Conservation (phyloP, 2,329 filamentous ascomycete genomes). For the Pseudogymnoascus sp. region DNA sequence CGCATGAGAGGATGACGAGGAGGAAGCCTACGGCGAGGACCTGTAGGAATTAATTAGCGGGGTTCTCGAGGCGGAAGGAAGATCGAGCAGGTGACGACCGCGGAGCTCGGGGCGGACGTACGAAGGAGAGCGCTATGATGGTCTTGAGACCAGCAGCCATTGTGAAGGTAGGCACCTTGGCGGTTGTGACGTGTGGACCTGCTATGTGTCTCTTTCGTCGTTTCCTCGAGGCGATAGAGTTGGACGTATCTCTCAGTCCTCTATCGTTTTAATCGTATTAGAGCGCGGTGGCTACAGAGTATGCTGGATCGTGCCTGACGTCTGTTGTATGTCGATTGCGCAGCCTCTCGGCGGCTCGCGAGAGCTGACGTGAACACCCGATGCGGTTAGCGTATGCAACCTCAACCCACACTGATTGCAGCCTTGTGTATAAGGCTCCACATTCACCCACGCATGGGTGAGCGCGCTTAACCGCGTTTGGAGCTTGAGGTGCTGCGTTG, state of each 20-base stretch:
- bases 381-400: neutral
- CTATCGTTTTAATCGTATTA: neutral
- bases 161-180: conserved; percentile 20
- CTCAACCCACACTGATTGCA: neutral
- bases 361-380: conserved; percentile 6
- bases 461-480: conserved; percentile 9
- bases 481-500: conserved; percentile 9
- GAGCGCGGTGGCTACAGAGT: neutral
- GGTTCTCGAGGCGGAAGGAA: neutral
- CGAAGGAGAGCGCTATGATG: conserved; percentile 97
- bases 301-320: conserved; percentile 1
- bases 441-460: neutral
- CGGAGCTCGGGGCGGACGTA: conserved; percentile 33
- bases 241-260: neutral
- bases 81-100: neutral
- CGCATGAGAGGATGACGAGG: conserved; percentile 95
- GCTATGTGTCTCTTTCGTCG: neutral
- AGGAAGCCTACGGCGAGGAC: conserved; percentile 97
- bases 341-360: conserved; percentile 7
- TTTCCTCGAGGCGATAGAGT: neutral
- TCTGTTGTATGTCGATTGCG: conserved; percentile 6
- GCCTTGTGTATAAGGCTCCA: conserved; percentile 1
- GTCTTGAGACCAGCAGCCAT: conserved; percentile 90
- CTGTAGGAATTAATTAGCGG: conserved; percentile 32
- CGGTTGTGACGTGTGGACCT: neutral